Conservation (phyloP, 768 basidiomycete genomes). For the Serendipita sp. region DNA sequence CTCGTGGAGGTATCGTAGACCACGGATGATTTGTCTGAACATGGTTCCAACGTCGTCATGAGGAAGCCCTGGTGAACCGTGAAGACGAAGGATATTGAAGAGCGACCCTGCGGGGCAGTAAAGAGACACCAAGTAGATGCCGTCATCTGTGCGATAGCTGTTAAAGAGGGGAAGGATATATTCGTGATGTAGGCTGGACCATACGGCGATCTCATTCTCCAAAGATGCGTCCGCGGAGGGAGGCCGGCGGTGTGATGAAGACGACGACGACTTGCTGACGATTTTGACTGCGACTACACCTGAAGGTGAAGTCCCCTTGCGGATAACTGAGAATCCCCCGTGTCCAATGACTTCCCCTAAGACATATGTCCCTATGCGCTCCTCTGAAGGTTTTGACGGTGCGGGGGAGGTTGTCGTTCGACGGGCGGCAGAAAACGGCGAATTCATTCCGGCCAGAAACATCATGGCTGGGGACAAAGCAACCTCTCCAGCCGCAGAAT, state of each 20-base stretch:
- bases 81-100: slow-evolving; percentile 62
- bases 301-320: slow-evolving; percentile 43
- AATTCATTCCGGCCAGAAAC: neutral
- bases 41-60: slow-evolving; percentile 71
- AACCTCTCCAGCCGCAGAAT: neutral
- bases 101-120: slow-evolving; percentile 74
- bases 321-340: slow-evolving; percentile 69
- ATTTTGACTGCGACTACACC: slow-evolving; percentile 75
- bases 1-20: slow-evolving; percentile 68
- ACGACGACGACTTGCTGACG: slow-evolving; percentile 29
- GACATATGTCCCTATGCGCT: slow-evolving; percentile 26
- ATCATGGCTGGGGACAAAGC: slow-evolving; percentile 1
- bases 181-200: slow-evolving; percentile 66
- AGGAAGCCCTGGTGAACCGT: slow-evolving; percentile 46
- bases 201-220: slow-evolving; percentile 52
- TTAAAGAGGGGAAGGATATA: slow-evolving; percentile 75
- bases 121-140: slow-evolving; percentile 69
- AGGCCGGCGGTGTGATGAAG: slow-evolving; percentile 21
- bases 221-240: slow-evolving; percentile 40
- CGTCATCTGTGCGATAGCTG: slow-evolving; percentile 36
- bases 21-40: slow-evolving; percentile 73
- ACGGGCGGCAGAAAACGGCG: neutral
- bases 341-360: slow-evolving; percentile 61
- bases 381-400: neutral
- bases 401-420: neutral